Evolutionary conservation across 2,329 filamentous ascomycete genomes (phyloP), one percentile per base, ranked within the genome.

Genomic region (Dactylellina cionopaga): DNA sequence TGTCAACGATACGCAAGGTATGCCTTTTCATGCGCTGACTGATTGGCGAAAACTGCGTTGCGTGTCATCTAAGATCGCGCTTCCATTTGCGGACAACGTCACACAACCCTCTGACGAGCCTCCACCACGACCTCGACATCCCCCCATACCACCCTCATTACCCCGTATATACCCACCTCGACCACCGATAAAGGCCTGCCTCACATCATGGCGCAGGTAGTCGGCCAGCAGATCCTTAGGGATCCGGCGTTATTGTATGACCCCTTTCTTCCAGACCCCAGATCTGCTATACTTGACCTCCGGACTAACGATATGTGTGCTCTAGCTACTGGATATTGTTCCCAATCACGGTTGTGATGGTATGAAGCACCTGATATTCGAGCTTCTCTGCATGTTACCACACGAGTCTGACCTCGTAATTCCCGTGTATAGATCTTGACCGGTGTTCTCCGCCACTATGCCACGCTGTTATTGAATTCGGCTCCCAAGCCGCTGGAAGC

Each of bases 321-420:
- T 71, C 60, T 78, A 99, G 95, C 83, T 98, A 97, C 85, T 99
- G 95, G 95, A 99, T 99, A 82, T 86, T 99, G 72, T 89, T 97
- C 75, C 95, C 95, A 74, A 99, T 99, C 81, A 96, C 94, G 47
- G 86, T 96, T 78, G 95, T 99, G 80, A 99, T 99, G 96, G 89
- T 91, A 79, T 78, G 52, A 78, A 58, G 5, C 15, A 6, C 24
- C 25, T 10, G 3, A 10, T 41, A 22, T 35, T 5, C 15, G 22
- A 22, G 15, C 5, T 19, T 27, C 11, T 43, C 22, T 27, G 17
- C 15, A 35, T 27, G 31, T 31, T 13, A 3, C 9, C 27, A 15
- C 3, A n/a, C 17, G 22, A 13, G 11, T 49, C 41, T 58, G 37
- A 49, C 25, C 19, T 7, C 24, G 5, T 41, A 22, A 6, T 43